Evolutionary conservation across 2,329 filamentous ascomycete genomes (phyloP), one percentile per base, ranked within the genome.

Genomic region (Claviceps arundinis): DNA sequence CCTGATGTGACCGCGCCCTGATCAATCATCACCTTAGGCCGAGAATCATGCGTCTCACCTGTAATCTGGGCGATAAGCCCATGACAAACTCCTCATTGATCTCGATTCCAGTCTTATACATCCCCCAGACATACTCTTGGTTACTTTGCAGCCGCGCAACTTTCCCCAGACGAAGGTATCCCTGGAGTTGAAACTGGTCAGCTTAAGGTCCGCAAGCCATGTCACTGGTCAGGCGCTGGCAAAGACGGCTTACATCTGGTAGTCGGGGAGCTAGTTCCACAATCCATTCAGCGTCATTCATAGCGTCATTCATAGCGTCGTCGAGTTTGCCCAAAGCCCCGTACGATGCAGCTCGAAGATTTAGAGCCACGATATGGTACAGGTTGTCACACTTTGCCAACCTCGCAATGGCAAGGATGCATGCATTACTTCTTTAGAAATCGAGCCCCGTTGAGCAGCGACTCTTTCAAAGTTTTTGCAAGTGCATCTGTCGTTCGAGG

Each of bases 151-250:
- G 59, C 8, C 68, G 62, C 5, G 65, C 62, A 51, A 71, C 58
- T 55, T 72, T 72, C 2, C 67, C 70, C 5, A 72, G 57, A 2
- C 70, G 65, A 6, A 73, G 62, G 53, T 73, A 73, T 7, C 70
- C 70, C 70, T 72, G 5, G 17, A 22, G 19, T 22, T 22, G 19
- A 22, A 22, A 22, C 19, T 22, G 19, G 19, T 22, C 19, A 22
- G 19, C 30, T 5, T 9, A 42, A 19, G 26, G 8, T 22, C 22
- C n/a, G 17, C 13, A 22, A 11, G 26, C 8, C 26, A 17, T 17
- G 14, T 13, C 14, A 34, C 13, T 17, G 34, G 16, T n/a, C 40
- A 22, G 19, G 19, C 19, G 19, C 19, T 22, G 19, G 19, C 19
- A 22, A 22, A 22, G 40, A 4, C 6, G 9, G 41, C 64, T 40